Conservation (phyloP, 371 early-diverging fungal genomes). For the Saksenaea vasiformis region DNA sequence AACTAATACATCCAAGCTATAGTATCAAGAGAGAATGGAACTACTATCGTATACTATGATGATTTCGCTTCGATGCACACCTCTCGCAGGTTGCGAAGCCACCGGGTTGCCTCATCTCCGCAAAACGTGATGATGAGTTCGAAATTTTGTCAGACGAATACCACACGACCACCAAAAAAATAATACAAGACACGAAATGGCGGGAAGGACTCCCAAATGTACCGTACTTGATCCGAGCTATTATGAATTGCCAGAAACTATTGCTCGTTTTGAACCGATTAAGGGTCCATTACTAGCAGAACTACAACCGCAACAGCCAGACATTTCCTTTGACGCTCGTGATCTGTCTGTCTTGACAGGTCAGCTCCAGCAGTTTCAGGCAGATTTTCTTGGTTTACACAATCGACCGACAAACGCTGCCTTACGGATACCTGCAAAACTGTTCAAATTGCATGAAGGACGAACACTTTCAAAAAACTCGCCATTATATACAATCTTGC, state of each 20-base stretch:
- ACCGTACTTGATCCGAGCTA: constrained; percentile 41
- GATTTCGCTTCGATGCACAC: too few species aligned
- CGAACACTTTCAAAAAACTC: constrained; percentile 23
- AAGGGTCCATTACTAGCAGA: constrained; percentile 39
- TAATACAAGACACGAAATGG: constrained; percentile 14
- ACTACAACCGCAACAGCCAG: constrained; percentile 36
- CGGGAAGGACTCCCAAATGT: constrained; percentile 37
- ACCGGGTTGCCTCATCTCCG: too few species aligned
- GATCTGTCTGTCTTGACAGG: constrained; percentile 59
- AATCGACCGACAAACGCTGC: constrained; percentile 31
- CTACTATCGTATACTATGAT: too few species aligned
- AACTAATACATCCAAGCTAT: too few species aligned
- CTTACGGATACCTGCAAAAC: constrained; percentile 61
- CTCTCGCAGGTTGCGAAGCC: too few species aligned
- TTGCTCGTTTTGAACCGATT: constrained; percentile 51
- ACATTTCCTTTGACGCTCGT: constrained; percentile 43
- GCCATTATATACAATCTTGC: constrained; percentile 53
- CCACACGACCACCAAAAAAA: not conserved
- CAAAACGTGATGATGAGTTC: too few species aligned
- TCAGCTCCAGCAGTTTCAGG: constrained; percentile 67
- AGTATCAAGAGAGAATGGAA: too few species aligned
- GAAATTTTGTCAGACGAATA: too few species aligned
- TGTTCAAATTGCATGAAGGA: constrained; percentile 52
- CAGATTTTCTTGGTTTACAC: constrained; percentile 57
- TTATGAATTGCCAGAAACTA: constrained; percentile 41